These are phyloP conservation scores for Amanita jacksonii DNA, from an alignment of 768 basidiomycete species.

Conservation along the genomic window DNA sequence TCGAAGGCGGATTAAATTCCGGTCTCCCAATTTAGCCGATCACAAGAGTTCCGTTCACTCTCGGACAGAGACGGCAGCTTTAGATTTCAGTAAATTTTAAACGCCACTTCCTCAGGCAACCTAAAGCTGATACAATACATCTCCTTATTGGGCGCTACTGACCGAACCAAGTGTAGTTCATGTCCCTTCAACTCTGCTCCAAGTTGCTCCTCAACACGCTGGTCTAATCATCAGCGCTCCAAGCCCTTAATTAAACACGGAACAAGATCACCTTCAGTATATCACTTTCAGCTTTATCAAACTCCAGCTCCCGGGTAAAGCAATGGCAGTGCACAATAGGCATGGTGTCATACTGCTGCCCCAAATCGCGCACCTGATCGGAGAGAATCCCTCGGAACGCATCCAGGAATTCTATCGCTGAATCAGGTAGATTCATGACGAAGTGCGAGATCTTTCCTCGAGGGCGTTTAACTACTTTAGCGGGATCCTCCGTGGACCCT, in stretches of 20 bases:
- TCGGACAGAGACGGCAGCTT: background rate
- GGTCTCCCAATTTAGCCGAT: background rate
- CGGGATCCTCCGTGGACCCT: conserved; percentile 6
- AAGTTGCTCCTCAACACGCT: conserved; percentile 69
- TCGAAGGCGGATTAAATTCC: background rate
- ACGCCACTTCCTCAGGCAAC: conserved; percentile 29
- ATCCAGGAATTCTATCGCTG: conserved; percentile 82
- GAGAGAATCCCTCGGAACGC: conserved; percentile 72
- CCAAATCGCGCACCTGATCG: conserved; percentile 25
- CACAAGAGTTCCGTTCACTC: too few relatives aligned
- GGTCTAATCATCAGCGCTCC: conserved; percentile 13
- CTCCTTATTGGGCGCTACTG: conserved; percentile 92
- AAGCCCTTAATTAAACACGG: conserved; percentile 6
- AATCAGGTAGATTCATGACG: conserved; percentile 97
- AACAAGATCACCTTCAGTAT: conserved; percentile 59
- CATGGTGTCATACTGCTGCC: conserved; percentile 50
- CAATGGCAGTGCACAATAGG: conserved; percentile 95
- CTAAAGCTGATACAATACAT: conserved; percentile 96
- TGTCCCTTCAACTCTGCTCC: conserved; percentile 42
- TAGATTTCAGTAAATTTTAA: conserved; percentile 9
- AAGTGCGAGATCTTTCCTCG: conserved; percentile 70
- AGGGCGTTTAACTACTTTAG: conserved; percentile 17
- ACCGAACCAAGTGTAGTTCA: conserved; percentile 69
- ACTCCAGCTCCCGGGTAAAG: conserved; percentile 81
- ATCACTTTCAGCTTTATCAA: conserved; percentile 58